Base-by-base conservation (phyloP, 2,329 filamentous ascomycete genomes). In the Corniculantispora saksenae region DNA sequence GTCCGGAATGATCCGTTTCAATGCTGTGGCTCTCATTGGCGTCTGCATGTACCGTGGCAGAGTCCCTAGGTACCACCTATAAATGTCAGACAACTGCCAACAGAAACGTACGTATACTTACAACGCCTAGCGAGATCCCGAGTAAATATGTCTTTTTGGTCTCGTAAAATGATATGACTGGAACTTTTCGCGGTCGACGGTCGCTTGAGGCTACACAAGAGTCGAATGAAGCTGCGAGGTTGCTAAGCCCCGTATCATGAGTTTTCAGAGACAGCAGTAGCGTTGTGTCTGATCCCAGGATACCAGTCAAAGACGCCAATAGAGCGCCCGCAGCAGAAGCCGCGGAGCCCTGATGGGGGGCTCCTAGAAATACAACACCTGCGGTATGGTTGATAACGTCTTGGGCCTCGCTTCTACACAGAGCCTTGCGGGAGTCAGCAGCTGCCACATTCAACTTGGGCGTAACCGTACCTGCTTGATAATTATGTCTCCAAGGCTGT, bases 401-500 rank as follows among this genome's bases (percentile, higher is more conserved):
- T 13, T 66, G 10, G 15, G 51, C 43, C n/a, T 64, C 53, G 19
- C 55, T n/a, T 9, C 9, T 58, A 15, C 58, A 61, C 19, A 67
- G 45, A 27, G 66, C 65, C 62, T 67, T 61, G 17, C 9, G 15
- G 7, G 56, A 12, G 48, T 60, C 17, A 61, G 47, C 43, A 56
- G 9, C 55, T 12, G 48, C 9, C 12, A 65, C 29, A 32, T 4
- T 29, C 51, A 40, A 43, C 23, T 15, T 55, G 2, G 3, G 13
- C 32, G 63, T 50, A 29, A n/a, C 51, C n/a, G 12, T 67, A 68
- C 66, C 57, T 71, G 51, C 21, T 71, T 71, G 5, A 71, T 69
- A 21, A 71, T 65, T 8, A 71, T 69, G 2, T 69, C 69, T 1
- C 69, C 69, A n/a, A 71, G 66, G 56, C 69, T 71, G 7, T 71